phyloP scores from a whole-genome alignment of 1,284 basidiomycete genomes.

The Fomitopsis schrenkii region DNA sequence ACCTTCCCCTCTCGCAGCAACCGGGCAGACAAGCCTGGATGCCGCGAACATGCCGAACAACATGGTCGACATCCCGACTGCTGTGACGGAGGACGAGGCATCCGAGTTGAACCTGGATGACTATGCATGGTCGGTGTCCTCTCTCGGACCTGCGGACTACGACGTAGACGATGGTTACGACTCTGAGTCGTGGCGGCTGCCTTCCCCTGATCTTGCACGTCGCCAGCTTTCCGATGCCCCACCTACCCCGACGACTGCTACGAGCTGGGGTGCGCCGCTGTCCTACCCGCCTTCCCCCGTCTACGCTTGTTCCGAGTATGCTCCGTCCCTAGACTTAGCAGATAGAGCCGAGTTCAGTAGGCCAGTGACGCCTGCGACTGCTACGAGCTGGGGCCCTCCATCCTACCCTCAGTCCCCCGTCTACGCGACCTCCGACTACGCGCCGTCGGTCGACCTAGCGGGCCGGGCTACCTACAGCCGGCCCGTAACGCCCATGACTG shows the following conservation, averaged over 20 bases:
- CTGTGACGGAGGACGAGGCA: constrained; percentile 29
- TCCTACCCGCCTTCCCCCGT: constrained; percentile 35
- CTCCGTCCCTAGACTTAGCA: constrained; percentile 41
- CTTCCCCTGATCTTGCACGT: constrained; percentile 37
- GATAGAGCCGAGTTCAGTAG: constrained; percentile 32
- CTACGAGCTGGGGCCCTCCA: constrained; percentile 43
- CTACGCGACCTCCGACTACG: constrained; percentile 22
- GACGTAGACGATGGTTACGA: constrained; percentile 27
- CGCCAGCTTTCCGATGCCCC: constrained; percentile 49
- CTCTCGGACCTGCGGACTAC: constrained; percentile 35
- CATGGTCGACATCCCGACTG: constrained; percentile 31
- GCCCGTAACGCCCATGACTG: constrained; percentile 41
- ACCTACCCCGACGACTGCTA: constrained; percentile 37
- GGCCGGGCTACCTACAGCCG: constrained; percentile 45
- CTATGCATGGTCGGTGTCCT: constrained; percentile 67
- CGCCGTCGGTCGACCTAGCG: constrained; percentile 35
- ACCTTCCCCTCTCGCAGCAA: constrained; percentile 44
- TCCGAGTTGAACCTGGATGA: constrained; percentile 54
- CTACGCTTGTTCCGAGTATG: constrained; percentile 24
- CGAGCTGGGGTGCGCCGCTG: constrained; percentile 37
- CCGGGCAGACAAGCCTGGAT: constrained; percentile 50
- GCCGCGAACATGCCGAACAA: constrained; percentile 50
- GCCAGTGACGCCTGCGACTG: constrained; percentile 38
- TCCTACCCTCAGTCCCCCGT: constrained; percentile 34
- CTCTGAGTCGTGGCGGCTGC: constrained; percentile 28